Conservation (phyloP, 2,329 filamentous ascomycete species). For the Penicillium verrucosum region DNA sequence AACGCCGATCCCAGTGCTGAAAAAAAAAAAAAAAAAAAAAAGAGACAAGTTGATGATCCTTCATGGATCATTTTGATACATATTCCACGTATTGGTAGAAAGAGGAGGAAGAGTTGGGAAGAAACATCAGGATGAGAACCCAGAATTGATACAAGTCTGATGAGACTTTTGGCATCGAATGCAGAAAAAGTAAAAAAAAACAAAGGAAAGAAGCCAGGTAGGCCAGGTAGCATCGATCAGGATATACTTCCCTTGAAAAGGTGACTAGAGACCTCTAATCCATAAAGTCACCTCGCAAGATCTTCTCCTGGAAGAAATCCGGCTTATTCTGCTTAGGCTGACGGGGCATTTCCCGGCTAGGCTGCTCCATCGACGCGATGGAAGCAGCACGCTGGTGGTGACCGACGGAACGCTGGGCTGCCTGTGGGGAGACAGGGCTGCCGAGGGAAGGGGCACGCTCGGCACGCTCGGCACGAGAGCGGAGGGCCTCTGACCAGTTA, state of each 20-base stretch:
- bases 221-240: no score
- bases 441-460: conserved; percentile 64
- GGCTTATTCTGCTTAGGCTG: conserved; percentile 64
- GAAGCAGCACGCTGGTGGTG: conserved; percentile 42
- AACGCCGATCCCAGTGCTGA: background rate
- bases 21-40: background rate
- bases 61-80: conserved; percentile 3
- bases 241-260: background rate
- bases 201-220: background rate
- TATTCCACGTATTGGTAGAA: background rate
- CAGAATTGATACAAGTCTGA: background rate
- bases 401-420: conserved; percentile 48
- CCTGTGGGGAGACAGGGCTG: conserved; percentile 33
- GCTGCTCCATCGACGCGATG: conserved; percentile 56
- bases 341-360: conserved; percentile 45
- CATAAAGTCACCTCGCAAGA: conserved; percentile 98
- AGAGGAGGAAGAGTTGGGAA: background rate
- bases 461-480: conserved; percentile 81
- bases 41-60: background rate
- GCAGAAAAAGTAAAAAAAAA: background rate
- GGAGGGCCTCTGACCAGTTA: conserved; percentile 96
- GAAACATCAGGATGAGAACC: background rate
- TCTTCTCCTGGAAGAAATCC: conserved; percentile 93
- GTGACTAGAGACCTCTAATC: conserved; percentile 53
- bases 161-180: background rate